Evolutionary conservation across 805 yeast species (phyloP), one percentile per base, ranked within the genome.

Genomic region (Ogataea polymorpha): DNA sequence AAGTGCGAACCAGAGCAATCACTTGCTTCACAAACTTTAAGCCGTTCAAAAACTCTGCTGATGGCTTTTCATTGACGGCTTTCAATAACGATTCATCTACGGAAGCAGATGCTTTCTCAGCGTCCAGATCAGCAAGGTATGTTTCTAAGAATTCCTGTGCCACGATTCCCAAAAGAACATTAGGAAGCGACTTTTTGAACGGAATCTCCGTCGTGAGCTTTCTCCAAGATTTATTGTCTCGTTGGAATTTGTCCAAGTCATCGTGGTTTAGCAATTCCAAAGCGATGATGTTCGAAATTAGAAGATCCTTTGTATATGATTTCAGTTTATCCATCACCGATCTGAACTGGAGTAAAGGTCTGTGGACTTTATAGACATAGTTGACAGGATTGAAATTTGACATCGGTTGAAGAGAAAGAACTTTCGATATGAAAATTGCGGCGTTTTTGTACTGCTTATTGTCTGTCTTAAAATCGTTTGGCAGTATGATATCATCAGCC

Each of bases 291-390:
- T 69, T 72, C 34, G 70, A 68, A 49, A 79, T 83, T 21, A 79
- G 57, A n/a, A 80, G 61, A 48, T 79, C 80, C 45, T 77, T 72
- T 20, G 79, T 56, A 30, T 70, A 71, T 16, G 61, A 63, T 23
- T 72, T 72, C 35, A 83, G 59, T 35, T 74, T 74, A 40, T 78
- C 71, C 34, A 83, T 58, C 41, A 79, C 77, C 14, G 88, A 80
- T 55, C 89, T 74, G 58, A 82, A 84, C 32, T 78, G 74, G 35
- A 86, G 66, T 25, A 86, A 66, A 27, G 77, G 73, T 49, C 82
- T 75, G 13, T 87, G 84, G 24, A 87, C 68, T 11, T 88, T 89
- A 2, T 90, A 90, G 32, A 74, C 73, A 62, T 77, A 81, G 36
- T 74, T 76, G 28, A 68, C 68, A 20, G 77, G 77, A 54, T 65